Evolutionary conservation across 2,329 filamentous ascomycete genomes (phyloP).

Genomic region (Nothopassalora personata): DNA sequence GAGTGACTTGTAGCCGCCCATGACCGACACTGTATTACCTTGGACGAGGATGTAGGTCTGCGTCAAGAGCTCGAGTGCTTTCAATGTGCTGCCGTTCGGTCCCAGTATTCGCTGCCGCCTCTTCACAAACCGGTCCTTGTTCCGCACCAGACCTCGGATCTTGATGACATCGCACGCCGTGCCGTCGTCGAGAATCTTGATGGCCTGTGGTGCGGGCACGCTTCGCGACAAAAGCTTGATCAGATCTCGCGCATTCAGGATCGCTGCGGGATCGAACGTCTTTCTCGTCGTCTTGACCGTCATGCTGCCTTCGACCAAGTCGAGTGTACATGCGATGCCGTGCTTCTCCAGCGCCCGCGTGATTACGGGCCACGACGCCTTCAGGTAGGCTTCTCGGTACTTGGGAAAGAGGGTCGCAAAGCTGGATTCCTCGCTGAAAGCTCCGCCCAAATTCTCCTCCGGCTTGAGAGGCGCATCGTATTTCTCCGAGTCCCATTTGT

Average conservation of each 20-base stretch:
- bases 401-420: conserved; percentile 85
- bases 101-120: conserved; percentile 87
- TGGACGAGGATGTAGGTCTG: conserved; percentile 91
- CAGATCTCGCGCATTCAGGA: conserved; percentile 87
- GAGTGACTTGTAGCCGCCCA: conserved; percentile 87
- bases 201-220: conserved; percentile 84
- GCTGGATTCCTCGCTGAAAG: conserved; percentile 87
- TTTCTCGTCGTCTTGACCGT: conserved; percentile 90
- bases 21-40: conserved; percentile 87
- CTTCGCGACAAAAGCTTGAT: conserved; percentile 88
- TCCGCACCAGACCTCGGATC: conserved; percentile 81
- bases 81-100: conserved; percentile 84
- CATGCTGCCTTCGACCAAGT: conserved; percentile 94
- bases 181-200: conserved; percentile 91
- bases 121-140: conserved; percentile 95
- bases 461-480: conserved; percentile 71
- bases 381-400: conserved; percentile 90
- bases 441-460: conserved; percentile 77
- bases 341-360: conserved; percentile 80
- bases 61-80: conserved; percentile 88
- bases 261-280: conserved; percentile 85
- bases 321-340: conserved; percentile 84
- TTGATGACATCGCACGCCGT: conserved; percentile 94
- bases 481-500: conserved; percentile 72
- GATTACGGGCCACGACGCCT: conserved; percentile 86